A percentile compares a stretch with the other conserved stretches of the same genome.
Conservation (phyloP, 2,329 filamentous ascomycete species). For the Raffaelea albimanens region DNA sequence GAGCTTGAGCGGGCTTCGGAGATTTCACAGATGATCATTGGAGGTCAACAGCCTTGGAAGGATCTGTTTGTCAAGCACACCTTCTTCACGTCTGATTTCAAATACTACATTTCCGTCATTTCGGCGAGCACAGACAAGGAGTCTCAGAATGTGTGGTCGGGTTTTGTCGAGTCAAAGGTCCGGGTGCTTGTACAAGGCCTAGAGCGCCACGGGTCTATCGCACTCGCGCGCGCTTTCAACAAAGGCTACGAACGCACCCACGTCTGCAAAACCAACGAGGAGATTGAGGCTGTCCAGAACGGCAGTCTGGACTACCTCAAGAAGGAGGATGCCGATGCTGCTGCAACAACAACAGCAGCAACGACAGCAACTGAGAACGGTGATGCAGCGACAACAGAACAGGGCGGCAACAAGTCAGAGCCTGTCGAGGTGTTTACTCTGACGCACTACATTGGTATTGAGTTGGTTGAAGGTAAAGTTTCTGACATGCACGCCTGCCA, state of each 20-base stretch:
- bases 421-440: conserved; percentile 63
- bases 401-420: neutral
- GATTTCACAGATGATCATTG: conserved; percentile 71
- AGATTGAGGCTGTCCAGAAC: conserved; percentile 44
- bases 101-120: conserved; percentile 88
- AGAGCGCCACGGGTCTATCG: conserved; percentile 71
- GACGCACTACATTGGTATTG: conserved; percentile 88
- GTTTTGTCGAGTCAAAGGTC: conserved; percentile 88
- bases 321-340: conserved; percentile 30
- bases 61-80: conserved; percentile 82
- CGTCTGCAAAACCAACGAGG: conserved; percentile 44
- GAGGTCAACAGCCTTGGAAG: conserved; percentile 70
- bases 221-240: conserved; percentile 81
- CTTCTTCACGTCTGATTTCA: conserved; percentile 89
- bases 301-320: conserved; percentile 40
- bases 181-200: conserved; percentile 75
- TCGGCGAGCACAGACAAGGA: conserved; percentile 76
- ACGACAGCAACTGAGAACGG: too few relatives aligned
- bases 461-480: conserved; percentile 53
- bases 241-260: conserved; percentile 86
- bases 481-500: conserved; percentile 33
- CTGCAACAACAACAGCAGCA: neutral
- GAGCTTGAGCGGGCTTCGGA: conserved; percentile 72
- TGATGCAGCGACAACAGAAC: neutral
- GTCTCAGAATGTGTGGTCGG: conserved; percentile 78